These are phyloP conservation scores for Coriaria nepalensis DNA, from an alignment of 306 rosid species.

Conservation along the genomic window DNA sequence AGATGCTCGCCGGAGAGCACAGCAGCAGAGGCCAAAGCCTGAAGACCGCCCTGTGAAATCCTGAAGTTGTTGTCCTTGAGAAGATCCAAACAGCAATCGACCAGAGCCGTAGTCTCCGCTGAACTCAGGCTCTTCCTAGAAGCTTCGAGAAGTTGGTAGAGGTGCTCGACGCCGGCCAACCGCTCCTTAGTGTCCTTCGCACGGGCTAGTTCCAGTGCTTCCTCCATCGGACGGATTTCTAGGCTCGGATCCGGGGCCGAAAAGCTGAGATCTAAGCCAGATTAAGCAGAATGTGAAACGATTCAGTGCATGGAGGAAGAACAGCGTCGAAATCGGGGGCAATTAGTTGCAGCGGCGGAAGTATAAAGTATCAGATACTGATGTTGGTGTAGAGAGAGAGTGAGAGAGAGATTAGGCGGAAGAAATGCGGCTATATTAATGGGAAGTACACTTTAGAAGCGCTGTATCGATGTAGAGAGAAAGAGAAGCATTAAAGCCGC, in stretches of 20 bases:
- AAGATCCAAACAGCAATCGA: slow-evolving; percentile 91
- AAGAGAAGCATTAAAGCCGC: too few species aligned
- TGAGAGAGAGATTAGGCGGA: too few species aligned
- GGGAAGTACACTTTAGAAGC: too few species aligned
- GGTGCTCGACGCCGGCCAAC: slow-evolving; percentile 98
- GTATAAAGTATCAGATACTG: too few species aligned
- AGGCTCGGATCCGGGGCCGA: slow-evolving; percentile 24
- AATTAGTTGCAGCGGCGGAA: background rate
- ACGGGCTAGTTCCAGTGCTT: slow-evolving; percentile 87
- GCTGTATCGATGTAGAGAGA: too few species aligned
- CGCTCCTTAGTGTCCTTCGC: slow-evolving; percentile 97
- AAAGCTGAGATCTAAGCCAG: slow-evolving; percentile 36
- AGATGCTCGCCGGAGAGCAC: slow-evolving; percentile 92
- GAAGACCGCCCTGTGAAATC: slow-evolving; percentile 94
- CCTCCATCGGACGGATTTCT: slow-evolving; percentile 49
- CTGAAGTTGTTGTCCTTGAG: slow-evolving; percentile 87
- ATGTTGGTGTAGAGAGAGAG: too few species aligned
- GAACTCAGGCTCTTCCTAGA: slow-evolving; percentile 67
- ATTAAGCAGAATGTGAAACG: background rate
- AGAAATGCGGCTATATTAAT: too few species aligned
- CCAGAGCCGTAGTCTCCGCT: slow-evolving; percentile 65
- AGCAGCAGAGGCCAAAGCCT: slow-evolving; percentile 89
- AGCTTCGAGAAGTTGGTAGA: slow-evolving; percentile 78
- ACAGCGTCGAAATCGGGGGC: background rate
- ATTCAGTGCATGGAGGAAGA: slow-evolving; percentile 14